Conservation (phyloP, 2,329 filamentous ascomycete species). For the Rhynchosporium secalis region DNA sequence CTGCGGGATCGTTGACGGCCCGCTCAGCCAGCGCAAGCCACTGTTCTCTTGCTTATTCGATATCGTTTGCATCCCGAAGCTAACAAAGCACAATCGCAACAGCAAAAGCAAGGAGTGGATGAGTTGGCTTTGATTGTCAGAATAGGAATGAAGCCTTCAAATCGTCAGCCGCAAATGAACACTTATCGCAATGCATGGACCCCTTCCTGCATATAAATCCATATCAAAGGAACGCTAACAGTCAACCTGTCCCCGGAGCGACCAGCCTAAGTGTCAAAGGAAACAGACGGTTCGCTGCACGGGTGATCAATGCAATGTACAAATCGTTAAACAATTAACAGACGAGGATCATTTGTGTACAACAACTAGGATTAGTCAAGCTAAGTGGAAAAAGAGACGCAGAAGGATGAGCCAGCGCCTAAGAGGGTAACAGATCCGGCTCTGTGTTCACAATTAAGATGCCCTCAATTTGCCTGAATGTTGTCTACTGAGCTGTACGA, state of each 20-base stretch:
- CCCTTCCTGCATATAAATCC: background rate
- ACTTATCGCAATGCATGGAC: slow-evolving; percentile 1
- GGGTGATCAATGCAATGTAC: slow-evolving; percentile 23
- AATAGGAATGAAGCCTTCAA: slow-evolving; percentile 2
- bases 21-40: slow-evolving; percentile 16
- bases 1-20: slow-evolving; percentile 22
- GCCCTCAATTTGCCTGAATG: slow-evolving; percentile 8
- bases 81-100: slow-evolving; percentile 10
- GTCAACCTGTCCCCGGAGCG: slow-evolving; percentile 18
- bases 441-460: background rate
- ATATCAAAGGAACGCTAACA: background rate
- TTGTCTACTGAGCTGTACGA: background rate
- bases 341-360: slow-evolving; percentile 14
- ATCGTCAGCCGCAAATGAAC: slow-evolving; percentile 9
- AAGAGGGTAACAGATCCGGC: slow-evolving; percentile 10
- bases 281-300: slow-evolving; percentile 24
- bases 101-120: background rate
- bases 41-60: slow-evolving; percentile 2
- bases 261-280: slow-evolving; percentile 19
- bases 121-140: slow-evolving; percentile 2
- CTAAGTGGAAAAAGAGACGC: slow-evolving; percentile 5
- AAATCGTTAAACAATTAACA: slow-evolving; percentile 12
- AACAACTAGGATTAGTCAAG: slow-evolving; percentile 15
- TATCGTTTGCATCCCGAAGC: slow-evolving; percentile 2
- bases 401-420: slow-evolving; percentile 12